phyloP scores from a whole-genome alignment of 2,329 filamentous ascomycete species.

The Botryosphaeria dothidea region DNA sequence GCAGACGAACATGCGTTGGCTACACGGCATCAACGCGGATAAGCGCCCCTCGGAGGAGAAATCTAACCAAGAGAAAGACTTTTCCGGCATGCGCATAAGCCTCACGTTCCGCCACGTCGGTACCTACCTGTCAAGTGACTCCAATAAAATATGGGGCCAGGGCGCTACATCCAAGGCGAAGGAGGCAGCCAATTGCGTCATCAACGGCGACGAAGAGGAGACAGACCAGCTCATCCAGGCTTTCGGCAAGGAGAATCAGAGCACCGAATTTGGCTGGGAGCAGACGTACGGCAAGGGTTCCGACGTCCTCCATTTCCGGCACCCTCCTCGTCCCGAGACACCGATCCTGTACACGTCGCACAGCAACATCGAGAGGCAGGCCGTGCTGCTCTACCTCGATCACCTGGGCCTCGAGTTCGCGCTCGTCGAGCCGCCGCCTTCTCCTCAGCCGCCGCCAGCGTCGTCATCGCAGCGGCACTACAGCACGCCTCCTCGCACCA shows the following conservation, averaged over 20 bases:
- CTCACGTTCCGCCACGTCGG: conserved; percentile 89
- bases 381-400: conserved; percentile 35
- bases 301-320: conserved; percentile 69
- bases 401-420: conserved; percentile 26
- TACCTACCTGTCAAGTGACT: conserved; percentile 73
- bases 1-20: conserved; percentile 79
- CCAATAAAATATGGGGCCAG: conserved; percentile 82
- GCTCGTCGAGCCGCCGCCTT: conserved; percentile 21
- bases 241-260: conserved; percentile 83
- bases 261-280: conserved; percentile 71
- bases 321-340: conserved; percentile 20
- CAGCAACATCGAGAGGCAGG: conserved; percentile 31
- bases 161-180: conserved; percentile 72
- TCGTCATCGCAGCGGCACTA: too few species aligned
- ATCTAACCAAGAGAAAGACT: conserved; percentile 68
- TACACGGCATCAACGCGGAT: conserved; percentile 90
- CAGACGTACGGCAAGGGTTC: conserved; percentile 76
- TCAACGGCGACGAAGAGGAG: conserved; percentile 66
- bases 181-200: conserved; percentile 60
- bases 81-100: conserved; percentile 77
- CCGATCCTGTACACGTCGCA: conserved; percentile 42
- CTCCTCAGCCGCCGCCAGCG: conserved; percentile 23
- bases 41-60: conserved; percentile 72
- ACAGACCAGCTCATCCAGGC: conserved; percentile 71
- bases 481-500: conserved; percentile 15